Conservation (phyloP, 1,284 basidiomycete species). For the Cryptococcus wingfieldii region DNA sequence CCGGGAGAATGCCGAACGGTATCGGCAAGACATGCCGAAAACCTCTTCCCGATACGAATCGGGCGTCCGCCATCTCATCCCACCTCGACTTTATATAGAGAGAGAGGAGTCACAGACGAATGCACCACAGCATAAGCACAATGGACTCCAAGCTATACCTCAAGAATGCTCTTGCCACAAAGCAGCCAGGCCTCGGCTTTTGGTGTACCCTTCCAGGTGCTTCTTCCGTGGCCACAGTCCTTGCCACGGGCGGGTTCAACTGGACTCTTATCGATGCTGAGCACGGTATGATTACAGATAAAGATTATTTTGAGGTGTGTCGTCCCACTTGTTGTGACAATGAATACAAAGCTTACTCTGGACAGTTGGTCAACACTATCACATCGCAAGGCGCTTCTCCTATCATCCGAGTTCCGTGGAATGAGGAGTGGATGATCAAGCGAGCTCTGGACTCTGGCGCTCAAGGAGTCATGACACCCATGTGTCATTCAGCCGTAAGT, state of each 20-base stretch:
- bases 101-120: too few species aligned
- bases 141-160: slow-evolving; percentile 36
- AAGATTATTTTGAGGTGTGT: slow-evolving; percentile 31
- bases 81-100: too few species aligned
- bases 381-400: slow-evolving; percentile 34
- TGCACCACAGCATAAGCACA: neutral
- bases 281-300: slow-evolving; percentile 32
- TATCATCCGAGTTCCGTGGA: slow-evolving; percentile 42
- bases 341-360: neutral
- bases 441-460: slow-evolving; percentile 46
- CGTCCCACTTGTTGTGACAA: neutral
- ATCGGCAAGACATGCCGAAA: too few species aligned
- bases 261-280: slow-evolving; percentile 33
- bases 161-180: slow-evolving; percentile 53
- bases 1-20: too few species aligned
- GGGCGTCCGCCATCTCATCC: too few species aligned
- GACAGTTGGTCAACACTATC: slow-evolving; percentile 24
- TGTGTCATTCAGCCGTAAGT: slow-evolving; percentile 30
- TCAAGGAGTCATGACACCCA: slow-evolving; percentile 36
- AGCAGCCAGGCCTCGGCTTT: slow-evolving; percentile 63
- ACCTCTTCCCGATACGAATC: too few species aligned
- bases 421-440: slow-evolving; percentile 43
- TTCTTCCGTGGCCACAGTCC: slow-evolving; percentile 27
- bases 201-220: slow-evolving; percentile 56
- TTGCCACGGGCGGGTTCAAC: slow-evolving; percentile 35